Conservation (phyloP, 805 yeast genomes). For the Groenewaldozyma salmanticensis region DNA sequence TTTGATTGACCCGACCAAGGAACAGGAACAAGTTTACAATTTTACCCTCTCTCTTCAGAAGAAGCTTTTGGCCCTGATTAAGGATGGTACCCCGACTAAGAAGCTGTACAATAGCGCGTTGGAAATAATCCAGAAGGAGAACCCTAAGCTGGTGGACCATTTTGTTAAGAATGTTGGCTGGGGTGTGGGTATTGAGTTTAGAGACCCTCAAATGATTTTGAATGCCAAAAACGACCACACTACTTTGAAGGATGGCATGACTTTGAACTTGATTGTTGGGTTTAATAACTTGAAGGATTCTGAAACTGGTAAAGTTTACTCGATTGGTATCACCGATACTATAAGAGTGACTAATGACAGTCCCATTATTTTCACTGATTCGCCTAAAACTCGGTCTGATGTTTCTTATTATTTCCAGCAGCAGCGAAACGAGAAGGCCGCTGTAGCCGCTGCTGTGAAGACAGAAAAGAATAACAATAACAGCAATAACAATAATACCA, state of each 20-base stretch:
- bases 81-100: constrained; percentile 58
- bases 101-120: constrained; percentile 56
- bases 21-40: constrained; percentile 71
- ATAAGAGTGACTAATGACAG: constrained; percentile 54
- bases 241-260: constrained; percentile 57
- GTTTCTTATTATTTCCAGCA: constrained; percentile 78
- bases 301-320: constrained; percentile 45
- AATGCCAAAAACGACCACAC: constrained; percentile 68
- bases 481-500: constrained; percentile 22
- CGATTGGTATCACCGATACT: constrained; percentile 73
- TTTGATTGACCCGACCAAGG: constrained; percentile 77
- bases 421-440: constrained; percentile 35
- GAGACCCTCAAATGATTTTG: constrained; percentile 67
- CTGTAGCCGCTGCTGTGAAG: constrained; percentile 1
- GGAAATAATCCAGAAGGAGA: constrained; percentile 48
- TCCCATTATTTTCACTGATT: constrained; percentile 61
- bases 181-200: constrained; percentile 79
- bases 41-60: constrained; percentile 61
- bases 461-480: not conserved
- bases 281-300: constrained; percentile 52
- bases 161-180: constrained; percentile 81
- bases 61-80: constrained; percentile 50
- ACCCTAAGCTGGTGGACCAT: constrained; percentile 53
- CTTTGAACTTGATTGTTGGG: constrained; percentile 68
- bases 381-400: constrained; percentile 61